Evolutionary conservation across 2,329 filamentous ascomycete species (phyloP).

Genomic region (Cladophialophora bantiana): DNA sequence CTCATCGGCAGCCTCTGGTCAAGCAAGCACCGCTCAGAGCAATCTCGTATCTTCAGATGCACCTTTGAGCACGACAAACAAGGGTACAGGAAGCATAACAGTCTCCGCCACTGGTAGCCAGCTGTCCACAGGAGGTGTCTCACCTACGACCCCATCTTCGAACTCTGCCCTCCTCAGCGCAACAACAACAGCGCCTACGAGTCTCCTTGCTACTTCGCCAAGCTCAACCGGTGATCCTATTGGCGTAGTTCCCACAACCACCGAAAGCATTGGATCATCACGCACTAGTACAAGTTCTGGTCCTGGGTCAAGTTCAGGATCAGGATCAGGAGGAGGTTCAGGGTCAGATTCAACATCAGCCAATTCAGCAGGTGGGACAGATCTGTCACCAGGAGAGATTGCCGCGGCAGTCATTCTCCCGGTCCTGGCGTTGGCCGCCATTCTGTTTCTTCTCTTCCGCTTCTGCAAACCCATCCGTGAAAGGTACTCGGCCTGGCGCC

Average conservation of each 20-base stretch:
- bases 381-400: slow-evolving; percentile 33
- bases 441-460: slow-evolving; percentile 31
- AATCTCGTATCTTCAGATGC: slow-evolving; percentile 1
- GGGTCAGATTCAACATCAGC: slow-evolving; percentile 17
- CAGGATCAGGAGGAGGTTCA: slow-evolving; percentile 13
- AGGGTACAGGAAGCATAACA: slow-evolving; percentile 5
- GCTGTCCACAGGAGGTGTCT: slow-evolving; percentile 14
- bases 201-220: slow-evolving; percentile 4
- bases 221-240: not conserved
- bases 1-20: not conserved
- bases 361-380: slow-evolving; percentile 7
- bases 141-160: not conserved
- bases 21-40: slow-evolving; percentile 7
- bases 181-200: not conserved
- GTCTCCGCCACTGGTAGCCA: slow-evolving; percentile 14
- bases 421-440: slow-evolving; percentile 22
- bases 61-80: not conserved
- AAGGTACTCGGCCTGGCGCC: slow-evolving; percentile 27
- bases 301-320: slow-evolving; percentile 19
- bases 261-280: slow-evolving; percentile 19
- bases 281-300: slow-evolving; percentile 12
- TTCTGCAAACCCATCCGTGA: slow-evolving; percentile 30
- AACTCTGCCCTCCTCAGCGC: not conserved
- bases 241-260: slow-evolving; percentile 23
- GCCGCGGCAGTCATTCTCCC: slow-evolving; percentile 34